Evolutionary conservation across 2,329 filamentous ascomycete genomes (phyloP).

Genomic region (Ceratocystis colombiana): DNA sequence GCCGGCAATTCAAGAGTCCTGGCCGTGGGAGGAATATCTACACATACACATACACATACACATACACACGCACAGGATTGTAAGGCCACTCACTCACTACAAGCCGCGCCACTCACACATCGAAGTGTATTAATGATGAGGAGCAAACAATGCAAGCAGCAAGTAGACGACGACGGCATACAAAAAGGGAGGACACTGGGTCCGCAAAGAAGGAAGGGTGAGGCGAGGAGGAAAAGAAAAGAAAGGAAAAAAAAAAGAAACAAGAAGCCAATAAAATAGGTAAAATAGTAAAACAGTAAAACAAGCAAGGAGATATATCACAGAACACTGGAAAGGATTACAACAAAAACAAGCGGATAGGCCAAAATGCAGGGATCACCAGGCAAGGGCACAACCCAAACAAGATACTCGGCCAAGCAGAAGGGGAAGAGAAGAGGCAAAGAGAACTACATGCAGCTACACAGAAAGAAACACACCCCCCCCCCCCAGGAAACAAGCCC

Average conservation of each 20-base stretch:
- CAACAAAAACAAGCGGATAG: slow-evolving; percentile 9
- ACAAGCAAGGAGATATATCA: background rate
- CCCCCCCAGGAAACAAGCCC: background rate
- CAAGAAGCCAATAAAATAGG: background rate
- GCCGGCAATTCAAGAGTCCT: too few species aligned
- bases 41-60: too few species aligned
- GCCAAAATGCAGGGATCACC: background rate
- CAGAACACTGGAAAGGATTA: background rate
- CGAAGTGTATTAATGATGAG: background rate
- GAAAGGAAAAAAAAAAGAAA: background rate
- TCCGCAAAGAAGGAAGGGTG: background rate
- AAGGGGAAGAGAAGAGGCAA: background rate
- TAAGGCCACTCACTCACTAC: too few species aligned
- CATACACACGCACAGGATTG: too few species aligned
- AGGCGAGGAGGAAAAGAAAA: background rate
- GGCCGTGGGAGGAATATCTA: too few species aligned
- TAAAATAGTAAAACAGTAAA: background rate
- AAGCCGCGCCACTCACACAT: too few species aligned
- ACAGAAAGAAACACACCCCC: background rate
- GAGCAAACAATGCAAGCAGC: background rate
- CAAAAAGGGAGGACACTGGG: background rate
- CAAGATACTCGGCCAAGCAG: background rate
- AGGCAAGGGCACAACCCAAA: slow-evolving; percentile 2
- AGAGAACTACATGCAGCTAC: background rate
- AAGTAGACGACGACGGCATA: background rate